Conservation (phyloP, 306 rosid species). For the Citrullus amarus region DNA sequence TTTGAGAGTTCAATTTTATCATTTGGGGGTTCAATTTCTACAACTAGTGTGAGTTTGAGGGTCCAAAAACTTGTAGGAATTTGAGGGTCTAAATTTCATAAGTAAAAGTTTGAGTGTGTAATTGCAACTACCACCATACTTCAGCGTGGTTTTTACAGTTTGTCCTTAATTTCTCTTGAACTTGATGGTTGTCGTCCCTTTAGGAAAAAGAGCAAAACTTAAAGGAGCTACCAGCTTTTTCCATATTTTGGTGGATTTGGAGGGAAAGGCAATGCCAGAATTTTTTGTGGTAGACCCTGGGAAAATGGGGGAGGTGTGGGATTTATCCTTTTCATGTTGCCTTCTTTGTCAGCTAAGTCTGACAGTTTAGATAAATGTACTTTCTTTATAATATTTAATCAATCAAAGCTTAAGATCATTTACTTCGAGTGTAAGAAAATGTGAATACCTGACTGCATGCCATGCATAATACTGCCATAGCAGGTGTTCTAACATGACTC, state of each 20-base stretch:
- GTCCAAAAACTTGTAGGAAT: no score
- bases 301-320: not conserved
- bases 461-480: conserved; percentile 86
- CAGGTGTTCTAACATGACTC: conserved; percentile 62
- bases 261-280: not conserved
- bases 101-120: no score
- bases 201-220: not conserved
- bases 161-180: no score
- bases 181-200: not conserved
- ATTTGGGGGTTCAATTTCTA: no score
- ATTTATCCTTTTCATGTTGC: not conserved
- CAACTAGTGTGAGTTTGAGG: no score
- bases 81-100: no score
- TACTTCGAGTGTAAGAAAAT: not conserved
- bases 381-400: not conserved
- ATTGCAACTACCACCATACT: no score
- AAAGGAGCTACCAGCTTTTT: not conserved
- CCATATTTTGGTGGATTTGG: not conserved
- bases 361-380: not conserved
- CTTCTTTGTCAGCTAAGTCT: not conserved
- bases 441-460: conserved; percentile 85
- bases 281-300: not conserved
- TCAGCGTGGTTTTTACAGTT: no score
- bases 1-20: no score
- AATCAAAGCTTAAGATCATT: not conserved